These are phyloP conservation scores for Rhynchospora tenuis DNA, from an alignment of 176 grass and related monocot species.

Conservation along the genomic window DNA sequence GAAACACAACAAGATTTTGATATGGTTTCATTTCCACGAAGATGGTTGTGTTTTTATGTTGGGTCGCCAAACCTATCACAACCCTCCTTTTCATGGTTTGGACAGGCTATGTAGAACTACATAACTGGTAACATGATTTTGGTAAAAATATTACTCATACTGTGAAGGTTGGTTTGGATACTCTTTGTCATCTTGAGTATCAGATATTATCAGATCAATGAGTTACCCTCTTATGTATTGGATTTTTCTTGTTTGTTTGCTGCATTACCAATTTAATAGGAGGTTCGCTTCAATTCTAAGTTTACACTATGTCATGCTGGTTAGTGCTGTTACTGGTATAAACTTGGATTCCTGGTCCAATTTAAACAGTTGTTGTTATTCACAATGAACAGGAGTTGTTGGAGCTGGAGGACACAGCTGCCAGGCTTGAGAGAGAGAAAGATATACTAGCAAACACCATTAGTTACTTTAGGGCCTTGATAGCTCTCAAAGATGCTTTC, in stretches of 20 bases:
- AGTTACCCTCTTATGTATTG: neutral
- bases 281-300: neutral
- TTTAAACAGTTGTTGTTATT: neutral
- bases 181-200: neutral
- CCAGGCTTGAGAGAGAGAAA: slow-evolving; percentile 52
- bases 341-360: neutral
- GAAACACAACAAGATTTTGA: no score
- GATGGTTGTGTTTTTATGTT: no score
- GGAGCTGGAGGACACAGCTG: slow-evolving; percentile 76
- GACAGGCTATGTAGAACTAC: no score
- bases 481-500: slow-evolving; percentile 78
- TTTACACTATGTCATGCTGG: neutral
- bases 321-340: neutral
- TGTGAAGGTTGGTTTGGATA: neutral
- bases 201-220: neutral
- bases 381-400: slow-evolving; percentile 34
- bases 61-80: no score
- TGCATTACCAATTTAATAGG: neutral
- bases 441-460: slow-evolving; percentile 72
- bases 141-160: neutral
- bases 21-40: no score
- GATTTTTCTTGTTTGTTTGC: neutral
- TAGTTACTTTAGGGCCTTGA: slow-evolving; percentile 79
- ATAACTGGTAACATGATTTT: neutral
- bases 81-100: no score